phyloP scores from a whole-genome alignment of 768 basidiomycete genomes.

The Heimioporus sp. region DNA sequence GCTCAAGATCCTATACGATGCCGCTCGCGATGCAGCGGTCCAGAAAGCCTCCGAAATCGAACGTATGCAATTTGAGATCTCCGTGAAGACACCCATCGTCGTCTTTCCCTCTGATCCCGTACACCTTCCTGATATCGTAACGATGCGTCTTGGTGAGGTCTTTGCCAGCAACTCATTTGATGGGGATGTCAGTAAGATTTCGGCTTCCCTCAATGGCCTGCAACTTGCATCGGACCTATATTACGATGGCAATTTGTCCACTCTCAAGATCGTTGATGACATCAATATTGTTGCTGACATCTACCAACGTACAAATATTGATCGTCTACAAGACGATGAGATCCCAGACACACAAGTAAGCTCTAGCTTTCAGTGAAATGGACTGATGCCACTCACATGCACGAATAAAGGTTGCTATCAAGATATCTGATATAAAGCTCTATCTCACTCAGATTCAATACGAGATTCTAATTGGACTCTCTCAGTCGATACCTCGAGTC shows the following conservation, averaged over 20 bases:
- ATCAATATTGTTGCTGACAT: slow-evolving; percentile 73
- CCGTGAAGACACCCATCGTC: slow-evolving; percentile 88
- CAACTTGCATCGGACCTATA: slow-evolving; percentile 73
- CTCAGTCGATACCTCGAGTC: slow-evolving; percentile 65
- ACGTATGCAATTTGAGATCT: slow-evolving; percentile 89
- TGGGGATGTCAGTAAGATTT: slow-evolving; percentile 51
- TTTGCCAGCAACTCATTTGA: slow-evolving; percentile 75
- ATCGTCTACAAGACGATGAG: slow-evolving; percentile 48
- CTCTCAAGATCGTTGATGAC: slow-evolving; percentile 88
- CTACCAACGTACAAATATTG: slow-evolving; percentile 55
- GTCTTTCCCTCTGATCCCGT: slow-evolving; percentile 75
- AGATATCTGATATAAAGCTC: slow-evolving; percentile 81
- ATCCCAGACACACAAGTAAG: slow-evolving; percentile 76
- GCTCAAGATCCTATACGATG: slow-evolving; percentile 92
- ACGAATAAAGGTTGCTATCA: slow-evolving; percentile 55
- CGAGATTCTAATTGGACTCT: slow-evolving; percentile 60
- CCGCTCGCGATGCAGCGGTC: slow-evolving; percentile 89
- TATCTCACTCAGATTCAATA: slow-evolving; percentile 87
- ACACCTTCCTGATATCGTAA: slow-evolving; percentile 62
- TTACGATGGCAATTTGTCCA: slow-evolving; percentile 44
- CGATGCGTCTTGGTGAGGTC: slow-evolving; percentile 87
- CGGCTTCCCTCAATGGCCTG: slow-evolving; percentile 79
- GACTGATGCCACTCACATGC: slow-evolving; percentile 6
- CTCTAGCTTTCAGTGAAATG: neutral
- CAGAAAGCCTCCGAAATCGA: slow-evolving; percentile 92